phyloP scores from a whole-genome alignment of 768 basidiomycete genomes.

The Trametes coccinea region DNA sequence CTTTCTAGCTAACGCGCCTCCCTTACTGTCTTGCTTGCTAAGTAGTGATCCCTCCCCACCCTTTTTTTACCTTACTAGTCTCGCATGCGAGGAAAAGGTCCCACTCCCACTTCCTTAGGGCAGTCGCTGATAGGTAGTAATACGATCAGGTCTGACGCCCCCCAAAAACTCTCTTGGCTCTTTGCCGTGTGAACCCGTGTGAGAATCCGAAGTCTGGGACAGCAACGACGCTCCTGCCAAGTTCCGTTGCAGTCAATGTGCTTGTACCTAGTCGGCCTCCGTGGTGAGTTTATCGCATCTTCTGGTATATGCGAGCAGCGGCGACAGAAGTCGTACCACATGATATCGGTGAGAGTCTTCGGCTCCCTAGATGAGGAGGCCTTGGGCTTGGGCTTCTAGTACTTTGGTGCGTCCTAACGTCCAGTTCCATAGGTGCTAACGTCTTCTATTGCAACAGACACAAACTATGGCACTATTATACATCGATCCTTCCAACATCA shows the following conservation, averaged over 20 bases:
- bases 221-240: neutral
- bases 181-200: neutral
- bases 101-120: constrained; percentile 24
- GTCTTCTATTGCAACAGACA: too few relatives aligned
- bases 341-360: too few relatives aligned
- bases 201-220: neutral
- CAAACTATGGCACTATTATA: too few relatives aligned
- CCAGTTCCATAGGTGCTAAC: too few relatives aligned
- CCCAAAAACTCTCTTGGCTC: neutral
- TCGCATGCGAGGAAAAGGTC: constrained; percentile 37
- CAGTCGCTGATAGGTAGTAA: constrained; percentile 29
- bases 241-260: too few relatives aligned
- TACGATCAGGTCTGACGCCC: constrained; percentile 29
- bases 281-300: too few relatives aligned
- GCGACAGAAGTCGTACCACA: too few relatives aligned
- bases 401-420: too few relatives aligned
- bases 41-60: constrained; percentile 10
- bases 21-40: constrained; percentile 15
- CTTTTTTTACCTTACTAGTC: constrained; percentile 24
- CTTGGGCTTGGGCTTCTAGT: too few relatives aligned
- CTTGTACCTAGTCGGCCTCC: too few relatives aligned
- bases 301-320: too few relatives aligned
- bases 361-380: too few relatives aligned
- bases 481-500: neutral
- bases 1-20: constrained; percentile 12